phyloP scores from a whole-genome alignment of 1,284 basidiomycete genomes.

The Singerocomus inundabilis region DNA sequence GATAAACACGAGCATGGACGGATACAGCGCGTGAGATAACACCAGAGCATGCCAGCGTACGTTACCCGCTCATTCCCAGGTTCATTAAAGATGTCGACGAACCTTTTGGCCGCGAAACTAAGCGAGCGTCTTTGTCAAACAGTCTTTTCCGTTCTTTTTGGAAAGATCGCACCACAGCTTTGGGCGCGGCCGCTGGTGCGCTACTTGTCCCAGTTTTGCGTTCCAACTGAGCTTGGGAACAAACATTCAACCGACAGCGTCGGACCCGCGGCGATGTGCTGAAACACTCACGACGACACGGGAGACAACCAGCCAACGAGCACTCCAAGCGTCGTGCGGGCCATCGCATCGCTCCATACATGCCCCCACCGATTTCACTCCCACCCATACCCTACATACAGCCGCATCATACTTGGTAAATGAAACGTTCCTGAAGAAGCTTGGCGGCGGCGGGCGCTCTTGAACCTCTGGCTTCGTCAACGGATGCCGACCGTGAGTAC shows the following conservation, averaged over 20 bases:
- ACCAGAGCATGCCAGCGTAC: too few species aligned
- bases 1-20: too few species aligned
- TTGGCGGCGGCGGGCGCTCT: not conserved
- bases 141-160: not conserved
- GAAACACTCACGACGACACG: not conserved
- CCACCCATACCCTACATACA: constrained; percentile 3
- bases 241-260: not conserved
- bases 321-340: not conserved
- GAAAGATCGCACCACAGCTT: not conserved
- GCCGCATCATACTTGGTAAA: not conserved
- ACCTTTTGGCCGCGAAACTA: too few species aligned
- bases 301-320: too few species aligned
- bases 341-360: constrained; percentile 9
- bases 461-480: not conserved
- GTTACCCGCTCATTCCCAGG: too few species aligned
- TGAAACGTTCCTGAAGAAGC: constrained; percentile 11
- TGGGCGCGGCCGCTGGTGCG: too few species aligned
- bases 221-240: not conserved
- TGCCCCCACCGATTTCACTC: constrained; percentile 6
- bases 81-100: too few species aligned
- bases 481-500: not conserved
- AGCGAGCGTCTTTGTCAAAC: too few species aligned
- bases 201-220: too few species aligned
- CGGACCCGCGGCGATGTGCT: constrained; percentile 10
- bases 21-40: too few species aligned